Conservation (phyloP, 1,284 basidiomycete genomes). For the Trichosporon sp. region DNA sequence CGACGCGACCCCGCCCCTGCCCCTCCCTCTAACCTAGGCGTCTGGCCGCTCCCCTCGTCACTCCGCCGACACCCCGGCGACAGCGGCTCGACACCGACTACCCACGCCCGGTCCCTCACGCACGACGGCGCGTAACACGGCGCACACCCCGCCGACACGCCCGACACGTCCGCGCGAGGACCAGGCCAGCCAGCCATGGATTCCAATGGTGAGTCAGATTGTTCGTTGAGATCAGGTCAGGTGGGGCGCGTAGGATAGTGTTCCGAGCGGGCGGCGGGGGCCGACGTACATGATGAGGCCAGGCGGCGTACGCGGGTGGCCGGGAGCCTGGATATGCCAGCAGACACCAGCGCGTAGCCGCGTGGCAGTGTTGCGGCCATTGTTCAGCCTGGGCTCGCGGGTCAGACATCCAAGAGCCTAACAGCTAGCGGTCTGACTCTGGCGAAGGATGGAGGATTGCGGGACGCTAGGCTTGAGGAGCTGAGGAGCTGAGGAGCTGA, state of each 20-base stretch:
- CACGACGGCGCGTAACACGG: too few relatives aligned
- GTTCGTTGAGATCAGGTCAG: too few relatives aligned
- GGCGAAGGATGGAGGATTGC: slow-evolving; percentile 1
- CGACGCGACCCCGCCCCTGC: too few relatives aligned
- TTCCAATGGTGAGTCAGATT: slow-evolving; percentile 30
- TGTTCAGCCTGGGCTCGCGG: too few relatives aligned
- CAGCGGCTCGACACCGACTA: too few relatives aligned
- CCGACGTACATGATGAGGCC: neutral
- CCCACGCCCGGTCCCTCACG: neutral
- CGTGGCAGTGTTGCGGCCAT: too few relatives aligned
- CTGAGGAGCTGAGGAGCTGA: neutral
- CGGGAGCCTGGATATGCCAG: too few relatives aligned
- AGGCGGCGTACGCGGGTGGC: neutral
- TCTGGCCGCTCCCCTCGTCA: too few relatives aligned
- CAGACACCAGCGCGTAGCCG: too few relatives aligned
- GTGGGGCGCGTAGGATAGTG: neutral
- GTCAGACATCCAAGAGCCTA: neutral
- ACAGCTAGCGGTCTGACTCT: neutral
- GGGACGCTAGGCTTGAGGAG: neutral
- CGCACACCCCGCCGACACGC: neutral
- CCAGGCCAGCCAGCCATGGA: slow-evolving; percentile 27
- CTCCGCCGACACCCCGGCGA: too few relatives aligned
- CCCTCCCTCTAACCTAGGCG: too few relatives aligned
- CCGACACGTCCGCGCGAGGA: slow-evolving; percentile 8
- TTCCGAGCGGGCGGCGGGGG: neutral